Evolutionary conservation across 2,329 filamentous ascomycete genomes (phyloP).

Genomic region (Madurella mycetomatis): DNA sequence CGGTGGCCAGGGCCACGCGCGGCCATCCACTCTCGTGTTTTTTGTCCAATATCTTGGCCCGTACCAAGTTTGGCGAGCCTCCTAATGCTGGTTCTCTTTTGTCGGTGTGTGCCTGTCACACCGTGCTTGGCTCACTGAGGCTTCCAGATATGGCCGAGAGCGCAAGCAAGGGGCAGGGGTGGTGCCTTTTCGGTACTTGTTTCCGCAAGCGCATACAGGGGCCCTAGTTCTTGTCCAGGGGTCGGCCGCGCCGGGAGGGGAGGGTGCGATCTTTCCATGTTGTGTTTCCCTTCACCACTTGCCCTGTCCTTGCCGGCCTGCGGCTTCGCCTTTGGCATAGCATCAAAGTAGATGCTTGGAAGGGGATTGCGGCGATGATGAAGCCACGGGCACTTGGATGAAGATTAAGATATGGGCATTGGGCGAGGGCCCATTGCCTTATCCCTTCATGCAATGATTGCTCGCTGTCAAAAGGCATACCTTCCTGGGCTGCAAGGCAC

Average conservation of each 20-base stretch:
- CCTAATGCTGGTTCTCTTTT: slow-evolving; percentile 6
- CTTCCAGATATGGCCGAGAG: slow-evolving; percentile 11
- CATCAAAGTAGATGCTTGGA: slow-evolving; percentile 4
- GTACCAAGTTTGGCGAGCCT: slow-evolving; percentile 9
- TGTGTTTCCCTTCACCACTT: neutral
- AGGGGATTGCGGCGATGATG: slow-evolving; percentile 10
- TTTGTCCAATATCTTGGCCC: neutral
- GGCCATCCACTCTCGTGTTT: neutral
- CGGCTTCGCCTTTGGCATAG: neutral
- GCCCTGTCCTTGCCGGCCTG: neutral
- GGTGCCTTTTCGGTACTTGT: slow-evolving; percentile 23
- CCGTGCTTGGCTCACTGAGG: slow-evolving; percentile 8
- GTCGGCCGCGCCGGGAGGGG: slow-evolving; percentile 8
- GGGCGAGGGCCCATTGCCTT: slow-evolving; percentile 1
- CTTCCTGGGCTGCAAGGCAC: slow-evolving; percentile 13
- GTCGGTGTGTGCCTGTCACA: slow-evolving; percentile 11
- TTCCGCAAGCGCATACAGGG: slow-evolving; percentile 20
- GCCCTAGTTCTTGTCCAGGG: slow-evolving; percentile 2
- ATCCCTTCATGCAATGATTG: neutral
- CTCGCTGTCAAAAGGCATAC: slow-evolving; percentile 1
- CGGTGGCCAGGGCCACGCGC: neutral
- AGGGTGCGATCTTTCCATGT: slow-evolving; percentile 4
- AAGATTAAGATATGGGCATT: slow-evolving; percentile 11
- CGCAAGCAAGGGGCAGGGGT: slow-evolving; percentile 1
- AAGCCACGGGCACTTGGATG: slow-evolving; percentile 7